Percentiles rank a stretch among this genome's conserved stretches.
Conservation (phyloP, 2,329 filamentous ascomycete species). For the Claviceps digitariae region DNA sequence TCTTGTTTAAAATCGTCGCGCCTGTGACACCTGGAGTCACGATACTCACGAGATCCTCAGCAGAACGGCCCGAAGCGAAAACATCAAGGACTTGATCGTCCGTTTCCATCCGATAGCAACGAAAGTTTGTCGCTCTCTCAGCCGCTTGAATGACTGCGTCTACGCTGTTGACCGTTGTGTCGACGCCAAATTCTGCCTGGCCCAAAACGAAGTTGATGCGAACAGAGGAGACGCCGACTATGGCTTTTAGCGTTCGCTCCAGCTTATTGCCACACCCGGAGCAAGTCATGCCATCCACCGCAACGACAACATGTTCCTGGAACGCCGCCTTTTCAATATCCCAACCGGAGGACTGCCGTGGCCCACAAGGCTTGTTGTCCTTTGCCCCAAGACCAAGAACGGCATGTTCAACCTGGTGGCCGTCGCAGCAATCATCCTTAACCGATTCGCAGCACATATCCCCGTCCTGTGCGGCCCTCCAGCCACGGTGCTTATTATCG, state of each 20-base stretch:
- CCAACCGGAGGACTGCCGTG: not conserved
- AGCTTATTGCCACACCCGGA: slow-evolving; percentile 23
- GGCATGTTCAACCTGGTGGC: slow-evolving; percentile 4
- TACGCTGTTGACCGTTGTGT: slow-evolving; percentile 11
- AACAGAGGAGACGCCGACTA: slow-evolving; percentile 17
- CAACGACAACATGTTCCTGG: slow-evolving; percentile 14
- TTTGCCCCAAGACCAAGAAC: not conserved
- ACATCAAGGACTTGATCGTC: slow-evolving; percentile 18
- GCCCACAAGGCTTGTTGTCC: not conserved
- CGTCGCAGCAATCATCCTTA: slow-evolving; percentile 7
- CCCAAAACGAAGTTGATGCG: slow-evolving; percentile 26
- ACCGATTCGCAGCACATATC: slow-evolving; percentile 2
- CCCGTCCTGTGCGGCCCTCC: slow-evolving; percentile 7
- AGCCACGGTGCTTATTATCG: slow-evolving; percentile 10
- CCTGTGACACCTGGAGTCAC: slow-evolving; percentile 14
- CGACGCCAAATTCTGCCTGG: slow-evolving; percentile 20
- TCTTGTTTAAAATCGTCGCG: slow-evolving; percentile 15
- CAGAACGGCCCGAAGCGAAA: slow-evolving; percentile 10
- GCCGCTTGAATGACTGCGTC: slow-evolving; percentile 16
- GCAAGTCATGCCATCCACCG: slow-evolving; percentile 24
- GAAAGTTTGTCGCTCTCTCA: slow-evolving; percentile 18
- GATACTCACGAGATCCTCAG: slow-evolving; percentile 11
- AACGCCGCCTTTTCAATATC: slow-evolving; percentile 15
- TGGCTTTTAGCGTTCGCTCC: slow-evolving; percentile 13
- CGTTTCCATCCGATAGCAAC: slow-evolving; percentile 12